phyloP scores from a whole-genome alignment of 176 grass and related monocot species.

The Juncus effusus region DNA sequence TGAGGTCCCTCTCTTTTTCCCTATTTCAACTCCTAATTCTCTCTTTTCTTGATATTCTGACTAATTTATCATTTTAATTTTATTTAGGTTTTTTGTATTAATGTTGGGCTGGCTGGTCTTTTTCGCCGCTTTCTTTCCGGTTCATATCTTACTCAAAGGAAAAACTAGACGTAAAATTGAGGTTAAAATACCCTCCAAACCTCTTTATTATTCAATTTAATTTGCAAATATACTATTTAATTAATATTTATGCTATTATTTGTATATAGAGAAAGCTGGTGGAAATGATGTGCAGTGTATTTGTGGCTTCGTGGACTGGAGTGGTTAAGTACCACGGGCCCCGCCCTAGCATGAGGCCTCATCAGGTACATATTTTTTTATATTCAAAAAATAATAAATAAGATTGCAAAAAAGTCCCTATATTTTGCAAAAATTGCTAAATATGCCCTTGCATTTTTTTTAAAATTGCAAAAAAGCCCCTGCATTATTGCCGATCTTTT shows the following conservation, averaged over 20 bases:
- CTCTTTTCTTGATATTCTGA: not conserved
- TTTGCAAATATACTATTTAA: slow-evolving; percentile 19
- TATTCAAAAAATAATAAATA: too few relatives aligned
- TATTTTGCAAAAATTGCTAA: too few relatives aligned
- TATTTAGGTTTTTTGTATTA: slow-evolving; percentile 59
- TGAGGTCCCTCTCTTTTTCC: slow-evolving; percentile 43
- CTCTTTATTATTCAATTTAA: not conserved
- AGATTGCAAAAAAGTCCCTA: too few relatives aligned
- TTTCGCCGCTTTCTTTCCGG: slow-evolving; percentile 77
- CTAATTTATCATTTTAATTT: slow-evolving; percentile 30
- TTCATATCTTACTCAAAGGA: slow-evolving; percentile 83
- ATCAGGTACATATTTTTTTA: too few relatives aligned
- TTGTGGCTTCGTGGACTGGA: slow-evolving; percentile 97
- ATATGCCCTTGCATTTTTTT: too few relatives aligned
- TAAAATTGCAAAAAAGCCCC: too few relatives aligned
- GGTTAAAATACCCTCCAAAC: slow-evolving; percentile 33
- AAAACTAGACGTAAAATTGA: slow-evolving; percentile 83
- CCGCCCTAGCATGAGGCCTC: slow-evolving; percentile 85
- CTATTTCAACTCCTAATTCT: not conserved
- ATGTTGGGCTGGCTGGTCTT: slow-evolving; percentile 73
- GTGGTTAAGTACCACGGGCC: slow-evolving; percentile 95
- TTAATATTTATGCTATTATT: slow-evolving; percentile 17
- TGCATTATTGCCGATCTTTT: too few relatives aligned
- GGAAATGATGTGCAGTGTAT: slow-evolving; percentile 97
- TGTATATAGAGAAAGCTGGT: slow-evolving; percentile 76